phyloP scores from a whole-genome alignment of 1,139 yeast genomes.

The Hemisphaericaspora xylanilytica region DNA sequence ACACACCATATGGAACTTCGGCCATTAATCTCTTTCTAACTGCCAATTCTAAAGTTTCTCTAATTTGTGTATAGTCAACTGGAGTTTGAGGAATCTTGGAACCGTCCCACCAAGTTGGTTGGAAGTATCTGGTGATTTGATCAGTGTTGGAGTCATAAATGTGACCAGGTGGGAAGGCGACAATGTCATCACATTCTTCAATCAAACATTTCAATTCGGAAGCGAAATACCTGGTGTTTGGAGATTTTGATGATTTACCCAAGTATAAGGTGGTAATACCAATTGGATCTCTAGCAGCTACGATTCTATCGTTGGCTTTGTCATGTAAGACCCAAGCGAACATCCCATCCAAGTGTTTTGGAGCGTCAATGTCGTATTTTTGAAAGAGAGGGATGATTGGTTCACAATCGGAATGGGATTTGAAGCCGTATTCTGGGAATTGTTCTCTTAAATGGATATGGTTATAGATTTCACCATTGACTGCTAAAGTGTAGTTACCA shows the following conservation, averaged over 20 bases:
- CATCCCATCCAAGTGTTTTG: conserved; percentile 95
- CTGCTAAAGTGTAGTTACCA: conserved; percentile 71
- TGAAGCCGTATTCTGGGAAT: conserved; percentile 68
- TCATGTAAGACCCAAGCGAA: conserved; percentile 94
- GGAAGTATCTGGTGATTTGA: conserved; percentile 78
- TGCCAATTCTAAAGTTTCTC: conserved; percentile 85
- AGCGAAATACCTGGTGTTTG: conserved; percentile 83
- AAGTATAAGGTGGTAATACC: conserved; percentile 95
- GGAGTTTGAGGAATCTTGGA: conserved; percentile 67
- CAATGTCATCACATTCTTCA: conserved; percentile 90
- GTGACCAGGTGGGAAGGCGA: conserved; percentile 98
- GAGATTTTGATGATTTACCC: conserved; percentile 75
- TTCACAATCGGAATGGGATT: conserved; percentile 94
- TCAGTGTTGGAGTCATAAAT: conserved; percentile 91
- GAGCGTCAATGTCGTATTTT: conserved; percentile 86
- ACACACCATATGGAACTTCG: conserved; percentile 97
- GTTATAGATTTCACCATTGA: conserved; percentile 98
- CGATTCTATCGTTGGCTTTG: conserved; percentile 74
- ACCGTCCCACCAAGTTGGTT: conserved; percentile 94
- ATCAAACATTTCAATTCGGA: conserved; percentile 91
- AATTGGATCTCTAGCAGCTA: conserved; percentile 98
- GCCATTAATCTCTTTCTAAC: conserved; percentile 99
- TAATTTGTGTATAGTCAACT: conserved; percentile 67
- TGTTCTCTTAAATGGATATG: conserved; percentile 84
- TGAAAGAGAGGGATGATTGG: conserved; percentile 89